phyloP scores from a whole-genome alignment of 2,329 filamentous ascomycete species.

The Arachnopeziza araneosa region DNA sequence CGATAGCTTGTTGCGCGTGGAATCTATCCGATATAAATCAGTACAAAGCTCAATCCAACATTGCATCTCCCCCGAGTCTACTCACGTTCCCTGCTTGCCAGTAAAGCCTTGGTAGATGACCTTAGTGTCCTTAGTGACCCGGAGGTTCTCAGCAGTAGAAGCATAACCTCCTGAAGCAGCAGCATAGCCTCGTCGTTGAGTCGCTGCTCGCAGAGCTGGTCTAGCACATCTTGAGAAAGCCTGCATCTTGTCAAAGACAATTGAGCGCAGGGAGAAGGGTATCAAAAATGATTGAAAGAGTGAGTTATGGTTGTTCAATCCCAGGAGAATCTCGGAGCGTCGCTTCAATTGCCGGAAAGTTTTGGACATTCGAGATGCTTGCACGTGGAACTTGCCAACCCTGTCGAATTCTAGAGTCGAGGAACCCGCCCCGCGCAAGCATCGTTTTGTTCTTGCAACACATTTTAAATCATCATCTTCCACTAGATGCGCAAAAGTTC shows the following conservation, averaged over 20 bases:
- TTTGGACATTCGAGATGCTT: background rate
- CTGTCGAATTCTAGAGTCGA: background rate
- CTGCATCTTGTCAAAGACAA: constrained; percentile 62
- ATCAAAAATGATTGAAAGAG: constrained; percentile 6
- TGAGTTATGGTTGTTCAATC: background rate
- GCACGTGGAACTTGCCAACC: background rate
- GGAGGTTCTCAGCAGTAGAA: constrained; percentile 75
- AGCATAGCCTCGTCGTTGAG: constrained; percentile 71
- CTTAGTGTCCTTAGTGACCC: constrained; percentile 89
- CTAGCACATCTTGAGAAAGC: constrained; percentile 68
- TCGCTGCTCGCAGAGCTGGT: constrained; percentile 62
- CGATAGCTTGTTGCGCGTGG: constrained; percentile 95
- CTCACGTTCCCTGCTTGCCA: constrained; percentile 90
- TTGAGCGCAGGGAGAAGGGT: constrained; percentile 20
- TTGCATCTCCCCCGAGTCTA: constrained; percentile 25
- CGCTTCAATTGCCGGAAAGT: background rate
- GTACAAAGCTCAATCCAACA: constrained; percentile 2
- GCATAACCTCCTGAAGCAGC: constrained; percentile 64
- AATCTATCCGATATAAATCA: constrained; percentile 57
- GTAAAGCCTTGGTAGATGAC: constrained; percentile 97
- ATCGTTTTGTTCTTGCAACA: background rate
- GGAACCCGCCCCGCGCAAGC: background rate
- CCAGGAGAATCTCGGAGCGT: background rate
- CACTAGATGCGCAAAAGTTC: background rate
- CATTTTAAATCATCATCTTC: background rate